Percentiles rank a stretch among this genome's conserved stretches.
phyloP scores from a whole-genome alignment of 2,329 filamentous ascomycete genomes.

The Fonsecaea nubica region DNA sequence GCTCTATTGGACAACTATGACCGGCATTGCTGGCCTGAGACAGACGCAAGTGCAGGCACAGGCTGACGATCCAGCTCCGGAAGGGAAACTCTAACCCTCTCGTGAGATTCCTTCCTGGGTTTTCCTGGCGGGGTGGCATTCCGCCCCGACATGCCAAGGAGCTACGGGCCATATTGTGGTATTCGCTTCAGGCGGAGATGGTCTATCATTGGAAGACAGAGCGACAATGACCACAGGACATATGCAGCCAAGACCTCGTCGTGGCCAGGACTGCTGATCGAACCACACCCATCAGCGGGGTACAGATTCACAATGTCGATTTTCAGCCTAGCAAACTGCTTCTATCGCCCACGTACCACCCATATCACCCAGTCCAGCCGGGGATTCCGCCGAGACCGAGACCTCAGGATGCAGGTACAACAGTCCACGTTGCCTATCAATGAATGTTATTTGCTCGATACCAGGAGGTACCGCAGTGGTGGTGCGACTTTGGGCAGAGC shows the following conservation, averaged over 20 bases:
- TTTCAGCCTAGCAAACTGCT: constrained; percentile 12
- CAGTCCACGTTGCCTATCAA: constrained; percentile 25
- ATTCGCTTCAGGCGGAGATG: background rate
- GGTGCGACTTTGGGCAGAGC: constrained; percentile 7
- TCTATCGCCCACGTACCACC: background rate
- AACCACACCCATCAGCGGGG: constrained; percentile 5
- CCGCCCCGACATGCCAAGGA: constrained; percentile 19
- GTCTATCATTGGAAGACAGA: constrained; percentile 9
- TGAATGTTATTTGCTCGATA: constrained; percentile 26
- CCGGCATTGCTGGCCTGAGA: background rate
- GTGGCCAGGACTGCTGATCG: background rate
- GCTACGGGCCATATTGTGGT: constrained; percentile 3
- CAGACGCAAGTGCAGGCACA: background rate
- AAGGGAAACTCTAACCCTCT: constrained; percentile 8
- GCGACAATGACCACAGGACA: background rate
- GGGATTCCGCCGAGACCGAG: background rate
- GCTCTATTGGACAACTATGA: constrained; percentile 3
- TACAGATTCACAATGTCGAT: constrained; percentile 3
- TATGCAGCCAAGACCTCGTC: constrained; percentile 16
- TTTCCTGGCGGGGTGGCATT: constrained; percentile 3
- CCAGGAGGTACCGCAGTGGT: background rate
- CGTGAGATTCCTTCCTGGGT: constrained; percentile 9
- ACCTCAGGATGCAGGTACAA: constrained; percentile 28
- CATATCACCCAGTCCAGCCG: background rate
- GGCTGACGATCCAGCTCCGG: constrained; percentile 5